Percentiles rank a stretch among this genome's conserved stretches.
These are phyloP conservation scores for Hypseocharis bilobata DNA, from an alignment of 441 rosid species.

Conservation along the genomic window DNA sequence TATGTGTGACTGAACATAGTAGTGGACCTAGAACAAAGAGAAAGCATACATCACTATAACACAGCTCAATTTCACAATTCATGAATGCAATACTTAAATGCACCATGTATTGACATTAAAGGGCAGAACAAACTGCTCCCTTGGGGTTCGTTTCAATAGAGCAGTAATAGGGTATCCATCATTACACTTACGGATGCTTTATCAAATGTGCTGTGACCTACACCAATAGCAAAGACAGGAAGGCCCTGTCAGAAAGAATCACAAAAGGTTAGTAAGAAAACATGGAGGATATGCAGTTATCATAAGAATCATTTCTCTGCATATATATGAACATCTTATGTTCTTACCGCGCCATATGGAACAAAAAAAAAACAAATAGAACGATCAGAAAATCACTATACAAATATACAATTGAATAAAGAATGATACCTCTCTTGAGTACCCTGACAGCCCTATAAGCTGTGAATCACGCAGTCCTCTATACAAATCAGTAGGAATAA, in stretches of 20 bases:
- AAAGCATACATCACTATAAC: slow-evolving; percentile 14
- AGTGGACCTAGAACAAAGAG: slow-evolving; percentile 51
- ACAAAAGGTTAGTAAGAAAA: slow-evolving; percentile 10
- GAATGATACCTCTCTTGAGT: slow-evolving; percentile 68
- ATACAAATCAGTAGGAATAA: slow-evolving; percentile 59
- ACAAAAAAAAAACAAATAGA: neutral
- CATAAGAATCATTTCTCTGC: slow-evolving; percentile 9
- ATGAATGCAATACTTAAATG: neutral
- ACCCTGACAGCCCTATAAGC: slow-evolving; percentile 85
- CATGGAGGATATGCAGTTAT: neutral
- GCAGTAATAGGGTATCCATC: neutral
- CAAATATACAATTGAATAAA: slow-evolving; percentile 10
- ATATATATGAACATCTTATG: too few relatives aligned
- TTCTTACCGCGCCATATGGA: too few relatives aligned
- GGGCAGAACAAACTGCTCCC: neutral
- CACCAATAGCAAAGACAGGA: slow-evolving; percentile 76
- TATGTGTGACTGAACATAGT: slow-evolving; percentile 83
- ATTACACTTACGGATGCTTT: slow-evolving; percentile 78
- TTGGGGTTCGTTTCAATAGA: neutral
- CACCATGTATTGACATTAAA: slow-evolving; percentile 1
- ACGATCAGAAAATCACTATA: slow-evolving; percentile 6
- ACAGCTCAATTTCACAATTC: neutral
- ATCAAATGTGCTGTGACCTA: slow-evolving; percentile 76
- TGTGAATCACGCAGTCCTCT: slow-evolving; percentile 76
- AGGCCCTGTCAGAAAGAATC: slow-evolving; percentile 51